Base-by-base conservation (phyloP, 139 green algal species). In the Volvox africanus region DNA sequence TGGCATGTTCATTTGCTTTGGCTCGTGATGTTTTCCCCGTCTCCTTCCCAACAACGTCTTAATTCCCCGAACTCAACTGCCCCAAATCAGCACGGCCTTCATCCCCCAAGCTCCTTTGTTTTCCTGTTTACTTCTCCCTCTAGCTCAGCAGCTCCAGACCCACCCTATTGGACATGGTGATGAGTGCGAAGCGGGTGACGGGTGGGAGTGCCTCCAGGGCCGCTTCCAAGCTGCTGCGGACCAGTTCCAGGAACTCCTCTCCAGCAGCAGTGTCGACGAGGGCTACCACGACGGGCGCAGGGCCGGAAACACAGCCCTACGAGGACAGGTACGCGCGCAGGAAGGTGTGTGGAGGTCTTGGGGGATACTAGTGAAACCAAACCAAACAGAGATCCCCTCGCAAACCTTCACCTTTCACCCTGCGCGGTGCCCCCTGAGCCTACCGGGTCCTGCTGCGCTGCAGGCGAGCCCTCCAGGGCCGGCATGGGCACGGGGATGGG, bases 191-290 rank as follows among this genome's bases (percentile, higher is more conserved):
- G 28, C 95, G 88, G 0, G 97, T 92, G n/a, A 77, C 61, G 11
- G 96, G 90, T 13, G 95, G 95, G 75, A 99, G 89, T 28, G 95
- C 97, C 82, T 99, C 97, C 79, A 99, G 89, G 17, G 95, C 96
- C 19, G 96, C 96, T 65, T 96, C 91, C 91, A 99, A 93, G 17
- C 95, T 90, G 68, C 92, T 94, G 36, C 93, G 94, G 61, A 96
- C 95, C 79, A 98, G 92, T 91, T 99, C 97, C 89, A 98, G 69
- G 50, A 94, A 96, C 28, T 98, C 97, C 67, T 95, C 93, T 11
- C 88, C 80, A 26, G 88, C 88, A 19, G 76, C 35, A 22, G 94
- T 44, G 89, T 97, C 95, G 50, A 98, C 94, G 65, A 96, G 28
- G 0, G 96, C 96, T 20, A 98, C n/a, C 36, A 95, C 95, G 65